Conservation (phyloP, 2,329 filamentous ascomycete species). For the Ramularia endophylla region DNA sequence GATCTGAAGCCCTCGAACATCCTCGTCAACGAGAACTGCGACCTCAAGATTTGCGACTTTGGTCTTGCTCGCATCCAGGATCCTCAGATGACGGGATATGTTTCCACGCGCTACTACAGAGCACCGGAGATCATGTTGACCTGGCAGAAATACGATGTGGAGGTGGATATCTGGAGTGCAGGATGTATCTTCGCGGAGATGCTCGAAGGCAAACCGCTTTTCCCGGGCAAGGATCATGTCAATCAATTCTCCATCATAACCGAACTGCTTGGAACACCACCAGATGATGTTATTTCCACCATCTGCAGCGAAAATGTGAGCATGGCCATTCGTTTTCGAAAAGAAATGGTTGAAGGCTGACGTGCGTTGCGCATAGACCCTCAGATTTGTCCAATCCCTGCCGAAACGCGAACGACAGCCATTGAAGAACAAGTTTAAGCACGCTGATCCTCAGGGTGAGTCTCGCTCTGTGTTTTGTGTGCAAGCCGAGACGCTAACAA, state of each 20-base stretch:
- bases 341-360: too few relatives aligned
- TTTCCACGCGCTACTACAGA: conserved; percentile 97
- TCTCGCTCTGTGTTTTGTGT: not conserved
- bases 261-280: conserved; percentile 89
- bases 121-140: conserved; percentile 99
- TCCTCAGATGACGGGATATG: conserved; percentile 99
- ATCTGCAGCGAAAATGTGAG: conserved; percentile 86
- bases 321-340: too few relatives aligned
- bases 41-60: conserved; percentile 99
- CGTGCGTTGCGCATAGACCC: conserved; percentile 67
- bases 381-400: conserved; percentile 95
- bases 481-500: conserved; percentile 23
- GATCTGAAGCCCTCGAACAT: conserved; percentile 99
- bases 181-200: conserved; percentile 99
- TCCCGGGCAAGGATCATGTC: conserved; percentile 98
- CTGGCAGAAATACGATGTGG: conserved; percentile 99
- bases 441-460: conserved; percentile 62
- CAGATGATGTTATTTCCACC: conserved; percentile 96
- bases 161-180: conserved; percentile 99
- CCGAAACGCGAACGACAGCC: conserved; percentile 91
- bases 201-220: conserved; percentile 96
- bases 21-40: conserved; percentile 98
- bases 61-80: conserved; percentile 96
- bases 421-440: conserved; percentile 84
- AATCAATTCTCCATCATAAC: conserved; percentile 99